phyloP scores from a whole-genome alignment of 1,284 basidiomycete genomes.

The Heterobasidion annosum region DNA sequence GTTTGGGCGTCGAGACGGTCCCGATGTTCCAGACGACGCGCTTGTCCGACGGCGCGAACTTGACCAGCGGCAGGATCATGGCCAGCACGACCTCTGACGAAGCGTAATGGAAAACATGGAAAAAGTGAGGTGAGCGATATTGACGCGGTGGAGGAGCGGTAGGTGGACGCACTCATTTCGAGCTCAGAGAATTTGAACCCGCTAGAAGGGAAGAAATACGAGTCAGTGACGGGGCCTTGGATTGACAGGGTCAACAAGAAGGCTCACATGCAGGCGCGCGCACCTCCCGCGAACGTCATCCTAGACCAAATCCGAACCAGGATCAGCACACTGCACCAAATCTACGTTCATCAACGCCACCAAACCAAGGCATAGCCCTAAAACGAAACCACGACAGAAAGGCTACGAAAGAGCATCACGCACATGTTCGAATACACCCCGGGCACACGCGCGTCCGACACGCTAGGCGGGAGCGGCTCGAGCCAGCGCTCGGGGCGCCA shows the following conservation, averaged over 20 bases:
- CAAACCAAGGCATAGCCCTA: too few species aligned
- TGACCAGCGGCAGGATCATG: not conserved
- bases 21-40: not conserved
- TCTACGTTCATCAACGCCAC: too few species aligned
- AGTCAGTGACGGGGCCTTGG: too few species aligned
- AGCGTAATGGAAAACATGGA: not conserved
- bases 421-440: conserved; percentile 4
- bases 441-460: not conserved
- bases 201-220: too few species aligned
- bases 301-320: not conserved
- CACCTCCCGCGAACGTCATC: not conserved
- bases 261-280: not conserved
- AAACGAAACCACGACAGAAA: not conserved
- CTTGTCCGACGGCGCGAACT: not conserved
- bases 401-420: not conserved
- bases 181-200: too few species aligned
- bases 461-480: not conserved
- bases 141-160: not conserved
- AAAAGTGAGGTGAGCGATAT: not conserved
- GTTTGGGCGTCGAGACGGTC: not conserved
- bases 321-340: too few species aligned
- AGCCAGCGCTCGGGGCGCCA: not conserved
- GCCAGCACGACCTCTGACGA: not conserved
- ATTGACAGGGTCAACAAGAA: not conserved
- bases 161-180: not conserved